Conservation (phyloP, 148 eudicot species). For the Chenopodium formosanum region DNA sequence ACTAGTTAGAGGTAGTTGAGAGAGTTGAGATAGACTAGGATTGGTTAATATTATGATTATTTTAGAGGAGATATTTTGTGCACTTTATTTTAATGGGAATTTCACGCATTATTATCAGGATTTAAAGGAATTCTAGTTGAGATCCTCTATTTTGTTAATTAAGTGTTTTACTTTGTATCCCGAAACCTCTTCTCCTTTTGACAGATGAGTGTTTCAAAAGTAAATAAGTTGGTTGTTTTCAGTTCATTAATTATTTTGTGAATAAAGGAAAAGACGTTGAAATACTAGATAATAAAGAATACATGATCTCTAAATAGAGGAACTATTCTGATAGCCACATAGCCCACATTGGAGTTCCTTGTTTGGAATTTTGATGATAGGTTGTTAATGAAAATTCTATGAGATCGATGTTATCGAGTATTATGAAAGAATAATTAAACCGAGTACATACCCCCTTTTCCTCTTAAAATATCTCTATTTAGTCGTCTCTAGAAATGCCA, state of each 20-base stretch:
- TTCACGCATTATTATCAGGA: neutral
- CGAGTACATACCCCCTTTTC: neutral
- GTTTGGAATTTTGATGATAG: neutral
- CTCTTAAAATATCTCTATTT: neutral
- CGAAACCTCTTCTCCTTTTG: no score
- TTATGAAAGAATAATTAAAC: neutral
- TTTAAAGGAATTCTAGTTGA: neutral
- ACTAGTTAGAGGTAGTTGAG: slow-evolving; percentile 7
- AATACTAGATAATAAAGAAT: neutral
- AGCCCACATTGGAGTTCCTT: neutral
- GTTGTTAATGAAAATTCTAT: neutral
- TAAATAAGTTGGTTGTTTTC: neutral
- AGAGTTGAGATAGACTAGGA: neutral
- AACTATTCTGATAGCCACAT: neutral
- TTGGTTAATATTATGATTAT: slow-evolving; percentile 7
- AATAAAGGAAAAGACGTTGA: neutral
- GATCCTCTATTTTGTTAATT: neutral
- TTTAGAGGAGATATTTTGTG: neutral
- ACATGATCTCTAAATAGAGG: neutral
- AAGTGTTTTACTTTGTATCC: no score
- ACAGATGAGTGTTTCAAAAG: no score
- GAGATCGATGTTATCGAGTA: neutral
- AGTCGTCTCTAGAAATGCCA: no score
- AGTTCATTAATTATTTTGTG: neutral
- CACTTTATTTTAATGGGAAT: neutral